A percentile compares a stretch with the other conserved stretches of the same genome.
These are phyloP conservation scores for Rhinocladiella mackenziei DNA, from an alignment of 2,329 filamentous ascomycete species.

Conservation along the genomic window DNA sequence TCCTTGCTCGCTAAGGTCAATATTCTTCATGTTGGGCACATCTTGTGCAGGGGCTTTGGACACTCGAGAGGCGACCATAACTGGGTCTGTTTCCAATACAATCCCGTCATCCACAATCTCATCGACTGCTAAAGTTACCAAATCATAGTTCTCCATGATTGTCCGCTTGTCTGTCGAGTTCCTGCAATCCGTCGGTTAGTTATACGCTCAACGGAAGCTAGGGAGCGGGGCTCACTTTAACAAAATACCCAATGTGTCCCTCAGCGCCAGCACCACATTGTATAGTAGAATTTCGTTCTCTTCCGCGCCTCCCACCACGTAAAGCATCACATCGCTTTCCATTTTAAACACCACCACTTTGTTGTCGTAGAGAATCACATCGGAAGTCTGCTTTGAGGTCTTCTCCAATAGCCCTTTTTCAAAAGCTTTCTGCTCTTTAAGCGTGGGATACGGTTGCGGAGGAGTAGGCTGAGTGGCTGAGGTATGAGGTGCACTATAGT, in stretches of 20 bases:
- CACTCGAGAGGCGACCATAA: slow-evolving; percentile 86
- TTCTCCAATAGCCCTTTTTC: slow-evolving; percentile 95
- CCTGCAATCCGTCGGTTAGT: slow-evolving; percentile 46
- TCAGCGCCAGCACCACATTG: slow-evolving; percentile 84
- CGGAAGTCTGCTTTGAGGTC: slow-evolving; percentile 89
- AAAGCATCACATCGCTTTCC: slow-evolving; percentile 95
- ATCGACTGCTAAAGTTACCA: slow-evolving; percentile 88
- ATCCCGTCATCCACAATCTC: slow-evolving; percentile 95
- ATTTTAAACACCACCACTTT: slow-evolving; percentile 95
- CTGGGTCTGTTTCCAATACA: slow-evolving; percentile 94
- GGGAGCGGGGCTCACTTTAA: slow-evolving; percentile 65
- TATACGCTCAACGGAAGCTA: neutral
- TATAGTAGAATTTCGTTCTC: slow-evolving; percentile 98
- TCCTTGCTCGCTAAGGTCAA: slow-evolving; percentile 93
- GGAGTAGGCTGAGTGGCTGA: slow-evolving; percentile 56
- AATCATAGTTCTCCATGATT: slow-evolving; percentile 97
- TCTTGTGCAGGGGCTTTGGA: slow-evolving; percentile 89
- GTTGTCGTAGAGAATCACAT: slow-evolving; percentile 97
- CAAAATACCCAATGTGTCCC: slow-evolving; percentile 83
- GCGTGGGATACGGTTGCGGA: slow-evolving; percentile 71
- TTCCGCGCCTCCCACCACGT: slow-evolving; percentile 83
- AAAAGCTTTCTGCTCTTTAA: slow-evolving; percentile 93
- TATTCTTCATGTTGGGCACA: slow-evolving; percentile 79
- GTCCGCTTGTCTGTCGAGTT: slow-evolving; percentile 97
- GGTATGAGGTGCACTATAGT: slow-evolving; percentile 70